A percentile compares a stretch with the other conserved stretches of the same genome.
These are phyloP conservation scores for Amaranthus tricolor DNA, from an alignment of 179 eudicot genomes.

Conservation along the genomic window DNA sequence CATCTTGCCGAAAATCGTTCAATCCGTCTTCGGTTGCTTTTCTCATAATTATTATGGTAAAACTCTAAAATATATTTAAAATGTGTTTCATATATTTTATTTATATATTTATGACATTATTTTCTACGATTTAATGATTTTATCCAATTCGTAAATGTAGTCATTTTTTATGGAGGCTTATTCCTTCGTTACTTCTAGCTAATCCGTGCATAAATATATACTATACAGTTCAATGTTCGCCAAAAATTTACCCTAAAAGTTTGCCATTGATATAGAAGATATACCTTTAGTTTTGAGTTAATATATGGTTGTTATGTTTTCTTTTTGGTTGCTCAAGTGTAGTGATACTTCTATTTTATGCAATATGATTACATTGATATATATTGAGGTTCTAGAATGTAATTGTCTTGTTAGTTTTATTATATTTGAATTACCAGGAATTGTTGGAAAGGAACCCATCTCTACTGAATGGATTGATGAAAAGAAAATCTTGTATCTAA, in stretches of 20 bases:
- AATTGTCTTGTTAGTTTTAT: not conserved
- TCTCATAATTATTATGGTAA: too few species aligned
- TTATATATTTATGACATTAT: too few species aligned
- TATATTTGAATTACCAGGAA: conserved; percentile 28
- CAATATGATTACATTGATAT: not conserved
- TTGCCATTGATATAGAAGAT: not conserved
- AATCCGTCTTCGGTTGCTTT: too few species aligned
- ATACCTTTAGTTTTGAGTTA: not conserved
- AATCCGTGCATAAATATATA: not conserved
- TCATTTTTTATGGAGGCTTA: not conserved
- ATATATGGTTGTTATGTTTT: not conserved
- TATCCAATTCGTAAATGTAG: too few species aligned
- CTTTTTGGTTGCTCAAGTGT: not conserved
- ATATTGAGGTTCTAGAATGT: not conserved
- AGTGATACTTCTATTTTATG: not conserved
- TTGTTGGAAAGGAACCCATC: conserved; percentile 32
- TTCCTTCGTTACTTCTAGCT: not conserved
- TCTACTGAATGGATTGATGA: conserved; percentile 75
- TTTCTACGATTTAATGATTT: not conserved
- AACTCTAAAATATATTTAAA: too few species aligned
- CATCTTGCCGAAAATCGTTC: too few species aligned
- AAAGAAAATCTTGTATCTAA: conserved; percentile 77
- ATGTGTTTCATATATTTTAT: too few species aligned
- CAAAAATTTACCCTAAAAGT: too few species aligned
- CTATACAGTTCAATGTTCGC: not conserved